These are phyloP conservation scores for Rhexocercosporidium sp. DNA, from an alignment of 2,329 filamentous ascomycete species.

Conservation along the genomic window DNA sequence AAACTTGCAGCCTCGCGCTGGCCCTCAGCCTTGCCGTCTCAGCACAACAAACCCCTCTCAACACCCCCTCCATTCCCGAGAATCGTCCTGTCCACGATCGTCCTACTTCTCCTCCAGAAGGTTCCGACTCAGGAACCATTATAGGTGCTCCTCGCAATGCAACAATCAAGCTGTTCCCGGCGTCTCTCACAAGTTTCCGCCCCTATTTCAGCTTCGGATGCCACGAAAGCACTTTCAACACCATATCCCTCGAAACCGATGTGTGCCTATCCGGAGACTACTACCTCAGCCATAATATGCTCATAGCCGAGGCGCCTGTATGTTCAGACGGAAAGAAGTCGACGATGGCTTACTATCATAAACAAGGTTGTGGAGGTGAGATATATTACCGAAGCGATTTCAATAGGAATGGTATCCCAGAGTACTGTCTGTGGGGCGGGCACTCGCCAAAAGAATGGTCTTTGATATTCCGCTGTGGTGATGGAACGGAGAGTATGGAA, in stretches of 20 bases:
- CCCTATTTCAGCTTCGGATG: slow-evolving; percentile 7
- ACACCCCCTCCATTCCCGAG: background rate
- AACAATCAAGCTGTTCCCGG: slow-evolving; percentile 20
- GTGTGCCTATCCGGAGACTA: slow-evolving; percentile 26
- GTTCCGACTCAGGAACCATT: background rate
- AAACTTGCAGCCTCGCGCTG: background rate
- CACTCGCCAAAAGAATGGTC: slow-evolving; percentile 22
- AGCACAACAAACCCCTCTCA: background rate
- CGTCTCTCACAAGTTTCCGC: background rate
- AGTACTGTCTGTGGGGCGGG: slow-evolving; percentile 14
- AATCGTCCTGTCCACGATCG: background rate
- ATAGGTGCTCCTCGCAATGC: slow-evolving; percentile 10
- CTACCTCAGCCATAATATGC: slow-evolving; percentile 21
- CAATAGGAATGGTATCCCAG: background rate
- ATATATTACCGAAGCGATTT: slow-evolving; percentile 5
- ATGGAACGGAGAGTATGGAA: slow-evolving; percentile 6
- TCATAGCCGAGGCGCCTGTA: slow-evolving; percentile 16
- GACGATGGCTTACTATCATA: slow-evolving; percentile 19
- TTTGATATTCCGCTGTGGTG: slow-evolving; percentile 23
- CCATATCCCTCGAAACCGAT: slow-evolving; percentile 18
- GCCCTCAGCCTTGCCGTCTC: slow-evolving; percentile 2
- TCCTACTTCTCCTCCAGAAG: background rate
- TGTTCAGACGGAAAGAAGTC: slow-evolving; percentile 21
- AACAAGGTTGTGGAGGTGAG: slow-evolving; percentile 11
- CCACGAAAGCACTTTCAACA: slow-evolving; percentile 11